Evolutionary conservation across 108 stramenopile species (phyloP).

Genomic region (Nannochloropsis oceanica): DNA sequence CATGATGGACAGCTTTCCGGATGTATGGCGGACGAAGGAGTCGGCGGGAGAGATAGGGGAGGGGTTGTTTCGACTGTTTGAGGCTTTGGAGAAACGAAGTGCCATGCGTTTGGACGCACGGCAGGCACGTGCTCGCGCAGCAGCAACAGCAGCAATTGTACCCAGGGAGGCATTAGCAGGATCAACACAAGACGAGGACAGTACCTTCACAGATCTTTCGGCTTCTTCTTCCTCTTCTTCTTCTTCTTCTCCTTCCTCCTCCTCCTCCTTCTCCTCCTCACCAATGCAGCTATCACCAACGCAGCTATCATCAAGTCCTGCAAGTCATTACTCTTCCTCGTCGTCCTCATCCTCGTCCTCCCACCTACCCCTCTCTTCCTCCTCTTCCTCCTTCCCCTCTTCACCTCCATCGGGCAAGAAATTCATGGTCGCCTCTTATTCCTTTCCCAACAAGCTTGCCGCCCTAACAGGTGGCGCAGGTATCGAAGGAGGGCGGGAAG

Average conservation of each 20-base stretch:
- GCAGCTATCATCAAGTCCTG: background rate
- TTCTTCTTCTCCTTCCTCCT: too few species aligned
- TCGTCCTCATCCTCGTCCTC: background rate
- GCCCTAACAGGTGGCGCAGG: background rate
- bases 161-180: background rate
- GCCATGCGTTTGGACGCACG: background rate
- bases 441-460: background rate
- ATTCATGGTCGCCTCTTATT: background rate
- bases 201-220: too few species aligned
- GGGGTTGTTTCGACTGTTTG: background rate
- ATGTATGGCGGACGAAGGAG: background rate
- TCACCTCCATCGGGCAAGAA: background rate
- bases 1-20: background rate
- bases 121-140: background rate
- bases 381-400: background rate
- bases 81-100: background rate
- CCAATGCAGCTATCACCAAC: background rate
- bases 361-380: background rate
- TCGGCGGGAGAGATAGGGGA: background rate
- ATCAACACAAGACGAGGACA: too few species aligned
- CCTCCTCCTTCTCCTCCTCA: background rate
- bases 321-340: background rate
- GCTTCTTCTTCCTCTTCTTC: too few species aligned
- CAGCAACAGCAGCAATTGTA: background rate
- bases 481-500: background rate